Evolutionary conservation across 352 stramenopile genomes (phyloP).

Genomic region (Pythium sp.): DNA sequence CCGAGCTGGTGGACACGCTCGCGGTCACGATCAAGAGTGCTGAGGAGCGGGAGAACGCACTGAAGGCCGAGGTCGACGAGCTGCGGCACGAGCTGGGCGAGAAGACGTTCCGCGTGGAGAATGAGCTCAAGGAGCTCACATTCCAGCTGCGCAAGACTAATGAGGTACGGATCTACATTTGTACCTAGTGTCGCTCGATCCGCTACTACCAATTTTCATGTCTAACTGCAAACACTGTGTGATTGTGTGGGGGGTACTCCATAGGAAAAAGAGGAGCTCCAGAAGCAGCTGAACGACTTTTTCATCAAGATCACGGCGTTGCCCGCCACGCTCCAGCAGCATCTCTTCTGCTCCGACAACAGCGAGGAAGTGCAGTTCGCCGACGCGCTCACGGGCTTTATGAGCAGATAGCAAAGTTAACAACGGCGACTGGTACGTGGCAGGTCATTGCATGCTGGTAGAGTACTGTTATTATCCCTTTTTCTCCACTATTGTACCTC

Average conservation of each 20-base stretch:
- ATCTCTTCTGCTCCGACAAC: slow-evolving; percentile 53
- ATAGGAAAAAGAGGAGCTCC: slow-evolving; percentile 78
- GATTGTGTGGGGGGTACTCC: neutral
- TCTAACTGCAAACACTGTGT: slow-evolving; percentile 1
- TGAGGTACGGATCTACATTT: slow-evolving; percentile 33
- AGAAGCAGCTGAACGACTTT: slow-evolving; percentile 78
- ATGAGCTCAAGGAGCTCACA: slow-evolving; percentile 50
- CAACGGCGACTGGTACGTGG: neutral
- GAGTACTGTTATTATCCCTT: neutral
- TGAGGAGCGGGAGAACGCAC: slow-evolving; percentile 47
- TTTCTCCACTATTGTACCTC: neutral
- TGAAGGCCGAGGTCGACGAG: slow-evolving; percentile 39
- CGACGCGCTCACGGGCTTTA: slow-evolving; percentile 70
- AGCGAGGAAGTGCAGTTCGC: slow-evolving; percentile 50
- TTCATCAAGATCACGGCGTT: slow-evolving; percentile 73
- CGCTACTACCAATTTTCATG: neutral
- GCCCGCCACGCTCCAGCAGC: slow-evolving; percentile 62
- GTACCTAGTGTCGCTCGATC: neutral
- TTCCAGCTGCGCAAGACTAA: slow-evolving; percentile 58
- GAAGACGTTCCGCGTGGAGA: slow-evolving; percentile 64
- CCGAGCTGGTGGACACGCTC: slow-evolving; percentile 74
- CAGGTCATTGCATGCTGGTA: neutral
- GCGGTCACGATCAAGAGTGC: slow-evolving; percentile 51
- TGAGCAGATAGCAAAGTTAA: slow-evolving; percentile 42
- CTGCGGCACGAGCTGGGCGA: slow-evolving; percentile 58